Percentiles rank a stretch among this genome's conserved stretches.
phyloP scores from a whole-genome alignment of 1,284 basidiomycete genomes.

The Papiliotrema flavescens region DNA sequence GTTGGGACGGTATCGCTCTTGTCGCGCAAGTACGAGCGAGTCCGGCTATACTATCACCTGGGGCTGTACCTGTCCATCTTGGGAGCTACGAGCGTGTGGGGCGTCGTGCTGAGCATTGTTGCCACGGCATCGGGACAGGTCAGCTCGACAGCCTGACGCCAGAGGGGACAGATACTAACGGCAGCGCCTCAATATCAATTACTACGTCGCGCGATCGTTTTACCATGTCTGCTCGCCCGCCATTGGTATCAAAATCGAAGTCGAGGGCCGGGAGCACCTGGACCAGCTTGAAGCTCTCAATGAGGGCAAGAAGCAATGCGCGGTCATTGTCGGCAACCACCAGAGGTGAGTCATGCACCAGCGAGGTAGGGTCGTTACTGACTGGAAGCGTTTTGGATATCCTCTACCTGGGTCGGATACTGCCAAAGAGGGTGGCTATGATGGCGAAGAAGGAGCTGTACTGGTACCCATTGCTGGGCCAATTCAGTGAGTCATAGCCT shows the following conservation, averaged over 20 bases:
- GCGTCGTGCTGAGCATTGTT: conserved; percentile 66
- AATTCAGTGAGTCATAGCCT: conserved; percentile 58
- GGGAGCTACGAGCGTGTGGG: conserved; percentile 70
- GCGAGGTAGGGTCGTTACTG: neutral
- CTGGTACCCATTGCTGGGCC: conserved; percentile 80
- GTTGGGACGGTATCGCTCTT: conserved; percentile 41
- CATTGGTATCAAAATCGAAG: conserved; percentile 66
- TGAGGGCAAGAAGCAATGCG: conserved; percentile 46
- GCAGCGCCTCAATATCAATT: conserved; percentile 76
- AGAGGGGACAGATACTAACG: conserved; percentile 4
- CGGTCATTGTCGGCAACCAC: conserved; percentile 83
- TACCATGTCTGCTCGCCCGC: conserved; percentile 66
- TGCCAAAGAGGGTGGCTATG: conserved; percentile 78
- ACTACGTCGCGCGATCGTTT: conserved; percentile 79
- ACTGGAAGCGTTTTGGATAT: conserved; percentile 72
- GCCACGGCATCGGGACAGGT: conserved; percentile 64
- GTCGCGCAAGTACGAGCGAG: conserved; percentile 33
- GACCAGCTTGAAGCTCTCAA: conserved; percentile 54
- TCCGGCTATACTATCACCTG: conserved; percentile 62
- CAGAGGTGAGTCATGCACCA: conserved; percentile 56
- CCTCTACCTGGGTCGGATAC: conserved; percentile 76
- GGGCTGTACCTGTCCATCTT: conserved; percentile 71
- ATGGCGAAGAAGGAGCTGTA: conserved; percentile 92
- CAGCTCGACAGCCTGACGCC: conserved; percentile 5
- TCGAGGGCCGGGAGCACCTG: conserved; percentile 85